phyloP scores from a whole-genome alignment of 208 protist genomes.

The Trypanosoma avium region DNA sequence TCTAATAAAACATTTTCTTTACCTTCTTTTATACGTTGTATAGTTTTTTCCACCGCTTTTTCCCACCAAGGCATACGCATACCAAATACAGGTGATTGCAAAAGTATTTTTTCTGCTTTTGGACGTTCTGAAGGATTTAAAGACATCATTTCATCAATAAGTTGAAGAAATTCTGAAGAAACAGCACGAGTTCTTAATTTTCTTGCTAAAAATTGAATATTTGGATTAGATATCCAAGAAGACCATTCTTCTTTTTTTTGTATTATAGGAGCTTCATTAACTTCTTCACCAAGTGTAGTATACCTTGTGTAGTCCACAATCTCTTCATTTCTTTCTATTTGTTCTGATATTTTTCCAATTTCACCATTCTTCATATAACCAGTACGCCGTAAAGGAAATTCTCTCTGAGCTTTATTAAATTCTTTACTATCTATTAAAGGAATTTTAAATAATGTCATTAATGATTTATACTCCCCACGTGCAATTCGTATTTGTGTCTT shows the following conservation, averaged over 20 bases:
- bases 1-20: constrained; percentile 23
- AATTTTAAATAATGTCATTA: constrained; percentile 3
- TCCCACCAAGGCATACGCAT: constrained; percentile 33
- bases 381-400: constrained; percentile 3
- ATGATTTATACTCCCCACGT: constrained; percentile 16
- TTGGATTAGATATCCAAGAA: constrained; percentile 6
- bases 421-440: constrained; percentile 10
- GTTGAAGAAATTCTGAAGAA: constrained; percentile 17
- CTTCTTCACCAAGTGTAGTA: background rate
- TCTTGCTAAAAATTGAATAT: constrained; percentile 18
- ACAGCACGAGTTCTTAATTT: constrained; percentile 2
- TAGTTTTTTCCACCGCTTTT: constrained; percentile 2
- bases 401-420: background rate
- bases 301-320: constrained; percentile 9
- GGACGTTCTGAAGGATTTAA: constrained; percentile 47
- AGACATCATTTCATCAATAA: constrained; percentile 62
- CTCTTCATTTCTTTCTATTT: background rate
- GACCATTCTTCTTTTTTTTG: constrained; percentile 5
- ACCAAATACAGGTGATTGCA: constrained; percentile 40
- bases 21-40: constrained; percentile 9
- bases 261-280: background rate
- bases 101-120: constrained; percentile 51
- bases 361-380: no score
- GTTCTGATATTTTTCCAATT: background rate
- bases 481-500: constrained; percentile 11